These are phyloP conservation scores for Hymenochaete sp. DNA, from an alignment of 1,284 basidiomycete species.

Conservation along the genomic window DNA sequence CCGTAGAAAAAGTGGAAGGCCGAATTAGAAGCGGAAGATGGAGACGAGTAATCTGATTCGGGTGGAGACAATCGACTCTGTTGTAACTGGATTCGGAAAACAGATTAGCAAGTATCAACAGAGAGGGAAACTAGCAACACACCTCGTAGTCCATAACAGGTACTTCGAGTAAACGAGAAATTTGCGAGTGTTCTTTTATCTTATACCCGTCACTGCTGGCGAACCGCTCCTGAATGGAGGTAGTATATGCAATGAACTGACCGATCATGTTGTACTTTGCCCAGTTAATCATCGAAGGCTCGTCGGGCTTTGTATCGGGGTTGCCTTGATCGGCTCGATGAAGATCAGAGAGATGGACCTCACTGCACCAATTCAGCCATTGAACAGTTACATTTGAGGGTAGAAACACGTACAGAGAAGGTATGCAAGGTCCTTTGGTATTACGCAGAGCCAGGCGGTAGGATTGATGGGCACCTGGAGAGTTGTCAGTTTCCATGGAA, in stretches of 20 bases:
- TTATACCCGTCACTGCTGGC: slow-evolving; percentile 47
- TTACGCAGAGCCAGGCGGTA: slow-evolving; percentile 74
- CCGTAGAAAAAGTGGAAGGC: neutral
- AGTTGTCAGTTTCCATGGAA: too few relatives aligned
- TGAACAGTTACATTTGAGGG: slow-evolving; percentile 12
- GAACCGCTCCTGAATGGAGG: slow-evolving; percentile 66
- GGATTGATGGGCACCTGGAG: slow-evolving; percentile 69
- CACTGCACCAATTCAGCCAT: too few relatives aligned
- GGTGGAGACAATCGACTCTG: slow-evolving; percentile 11
- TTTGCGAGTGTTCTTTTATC: slow-evolving; percentile 41
- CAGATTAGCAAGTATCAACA: neutral
- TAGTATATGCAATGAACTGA: slow-evolving; percentile 60
- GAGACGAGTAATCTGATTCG: slow-evolving; percentile 6
- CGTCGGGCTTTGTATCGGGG: slow-evolving; percentile 49
- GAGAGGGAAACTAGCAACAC: neutral
- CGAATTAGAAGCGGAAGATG: neutral
- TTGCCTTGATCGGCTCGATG: slow-evolving; percentile 73
- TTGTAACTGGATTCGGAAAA: slow-evolving; percentile 6
- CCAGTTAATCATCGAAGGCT: slow-evolving; percentile 68
- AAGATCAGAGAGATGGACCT: slow-evolving; percentile 77
- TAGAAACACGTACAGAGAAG: slow-evolving; percentile 52
- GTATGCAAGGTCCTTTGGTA: slow-evolving; percentile 73
- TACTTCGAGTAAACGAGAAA: slow-evolving; percentile 42
- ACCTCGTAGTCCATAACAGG: slow-evolving; percentile 60
- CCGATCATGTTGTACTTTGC: slow-evolving; percentile 82